Evolutionary conservation across 2,329 filamentous ascomycete genomes (phyloP).

Genomic region (Ceratocystis ficicola): DNA sequence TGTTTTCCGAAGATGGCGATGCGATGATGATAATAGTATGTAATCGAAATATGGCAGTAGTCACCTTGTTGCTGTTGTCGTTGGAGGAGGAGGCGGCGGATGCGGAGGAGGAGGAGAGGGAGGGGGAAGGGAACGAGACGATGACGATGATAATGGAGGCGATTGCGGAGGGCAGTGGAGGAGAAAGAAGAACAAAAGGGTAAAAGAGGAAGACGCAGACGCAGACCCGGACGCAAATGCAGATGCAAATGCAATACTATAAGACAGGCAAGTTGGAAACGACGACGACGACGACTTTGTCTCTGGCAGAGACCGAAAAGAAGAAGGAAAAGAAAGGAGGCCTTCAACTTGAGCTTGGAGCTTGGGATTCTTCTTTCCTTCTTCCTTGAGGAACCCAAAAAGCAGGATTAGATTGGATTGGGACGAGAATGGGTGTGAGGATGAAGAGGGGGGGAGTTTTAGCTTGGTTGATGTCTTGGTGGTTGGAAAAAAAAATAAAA

Average conservation of each 20-base stretch:
- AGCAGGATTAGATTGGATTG: no score
- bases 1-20: not conserved
- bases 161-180: no score
- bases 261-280: no score
- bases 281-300: no score
- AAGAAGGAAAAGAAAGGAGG: no score
- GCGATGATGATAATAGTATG: not conserved
- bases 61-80: not conserved
- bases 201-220: not conserved
- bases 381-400: no score
- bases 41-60: slow-evolving; percentile 4
- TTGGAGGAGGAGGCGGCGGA: slow-evolving; percentile 1
- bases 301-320: no score
- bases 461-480: not conserved
- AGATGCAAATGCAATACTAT: no score
- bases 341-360: no score
- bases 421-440: not conserved
- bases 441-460: not conserved
- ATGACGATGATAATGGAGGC: no score
- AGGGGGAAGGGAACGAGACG: not conserved
- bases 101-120: not conserved
- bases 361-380: no score
- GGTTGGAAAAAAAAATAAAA: not conserved
- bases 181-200: slow-evolving; percentile 1
- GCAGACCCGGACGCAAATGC: no score